Conservation (phyloP, 768 basidiomycete species). For the Boletus eberwhitei region DNA sequence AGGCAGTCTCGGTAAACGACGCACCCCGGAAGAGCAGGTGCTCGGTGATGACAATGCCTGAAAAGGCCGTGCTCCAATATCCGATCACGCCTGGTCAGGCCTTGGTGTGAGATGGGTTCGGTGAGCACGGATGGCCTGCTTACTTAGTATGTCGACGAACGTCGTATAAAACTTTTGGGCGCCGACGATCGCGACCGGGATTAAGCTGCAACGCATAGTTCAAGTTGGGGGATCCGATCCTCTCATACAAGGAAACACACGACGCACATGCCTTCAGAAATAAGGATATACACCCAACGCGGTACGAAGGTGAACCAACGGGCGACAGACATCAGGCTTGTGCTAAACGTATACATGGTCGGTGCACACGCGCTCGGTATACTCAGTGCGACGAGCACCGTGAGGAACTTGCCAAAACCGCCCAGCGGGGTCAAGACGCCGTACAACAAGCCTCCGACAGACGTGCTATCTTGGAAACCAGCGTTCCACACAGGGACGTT, state of each 20-base stretch:
- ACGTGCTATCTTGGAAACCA: conserved; percentile 38
- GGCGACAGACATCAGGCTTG: conserved; percentile 41
- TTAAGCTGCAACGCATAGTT: conserved; percentile 29
- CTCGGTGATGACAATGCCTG: conserved; percentile 40
- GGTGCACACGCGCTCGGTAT: conserved; percentile 56
- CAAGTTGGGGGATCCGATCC: background rate
- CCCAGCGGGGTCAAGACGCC: conserved; percentile 39
- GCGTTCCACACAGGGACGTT: conserved; percentile 37
- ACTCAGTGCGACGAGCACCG: conserved; percentile 49
- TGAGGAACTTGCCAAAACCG: conserved; percentile 46
- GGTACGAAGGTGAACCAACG: conserved; percentile 36
- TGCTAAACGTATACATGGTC: conserved; percentile 54
- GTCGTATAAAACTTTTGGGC: conserved; percentile 43
- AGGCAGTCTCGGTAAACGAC: conserved; percentile 31
- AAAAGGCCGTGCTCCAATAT: conserved; percentile 41
- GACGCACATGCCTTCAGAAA: conserved; percentile 44
- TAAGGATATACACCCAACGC: conserved; percentile 44
- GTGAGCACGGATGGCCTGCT: background rate
- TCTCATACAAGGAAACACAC: background rate
- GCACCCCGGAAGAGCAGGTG: conserved; percentile 42
- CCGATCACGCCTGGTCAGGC: conserved; percentile 38
- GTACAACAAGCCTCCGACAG: conserved; percentile 45
- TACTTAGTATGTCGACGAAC: conserved; percentile 41
- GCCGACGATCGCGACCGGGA: conserved; percentile 48
- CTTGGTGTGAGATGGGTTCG: conserved; percentile 14